Evolutionary conservation across 2,329 filamentous ascomycete genomes (phyloP).

Genomic region (Alternaria viburni): DNA sequence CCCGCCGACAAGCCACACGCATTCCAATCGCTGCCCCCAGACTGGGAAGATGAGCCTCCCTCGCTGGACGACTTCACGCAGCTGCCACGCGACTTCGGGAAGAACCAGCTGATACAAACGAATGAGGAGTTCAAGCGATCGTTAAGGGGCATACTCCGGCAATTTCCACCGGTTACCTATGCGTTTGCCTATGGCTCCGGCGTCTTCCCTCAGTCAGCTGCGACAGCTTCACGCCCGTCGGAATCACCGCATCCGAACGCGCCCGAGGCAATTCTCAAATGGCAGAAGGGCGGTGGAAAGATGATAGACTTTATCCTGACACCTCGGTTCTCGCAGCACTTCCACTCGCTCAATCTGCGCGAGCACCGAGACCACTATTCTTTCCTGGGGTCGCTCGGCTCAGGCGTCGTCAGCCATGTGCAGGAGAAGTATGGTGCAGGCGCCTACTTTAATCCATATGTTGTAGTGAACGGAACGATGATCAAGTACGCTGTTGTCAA

Average conservation of each 20-base stretch:
- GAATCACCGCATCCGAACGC: conserved; percentile 80
- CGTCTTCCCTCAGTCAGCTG: conserved; percentile 81
- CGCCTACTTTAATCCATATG: conserved; percentile 96
- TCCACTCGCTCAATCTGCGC: conserved; percentile 90
- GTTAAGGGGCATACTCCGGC: conserved; percentile 83
- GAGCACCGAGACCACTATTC: conserved; percentile 95
- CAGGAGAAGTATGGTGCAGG: conserved; percentile 91
- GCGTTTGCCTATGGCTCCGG: conserved; percentile 97
- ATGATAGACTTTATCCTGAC: conserved; percentile 99
- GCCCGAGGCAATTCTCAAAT: conserved; percentile 78
- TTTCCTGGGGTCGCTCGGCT: conserved; percentile 79
- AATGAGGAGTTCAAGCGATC: conserved; percentile 95
- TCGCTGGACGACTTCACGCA: conserved; percentile 76
- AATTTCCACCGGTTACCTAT: conserved; percentile 95
- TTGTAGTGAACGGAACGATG: conserved; percentile 91
- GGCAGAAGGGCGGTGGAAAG: conserved; percentile 86
- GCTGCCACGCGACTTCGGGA: conserved; percentile 83
- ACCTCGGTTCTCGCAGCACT: conserved; percentile 92
- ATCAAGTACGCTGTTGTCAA: conserved; percentile 99
- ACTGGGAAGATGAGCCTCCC: conserved; percentile 78
- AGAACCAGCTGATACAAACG: conserved; percentile 93
- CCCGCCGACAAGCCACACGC: conserved; percentile 22
- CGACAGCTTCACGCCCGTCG: conserved; percentile 55
- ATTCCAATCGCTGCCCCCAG: conserved; percentile 52
- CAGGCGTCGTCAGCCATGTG: conserved; percentile 80